Evolutionary conservation across 345 rosid genomes (phyloP), one percentile per base, ranked within the genome.

Genomic region (Abelmoschus esculentus): DNA sequence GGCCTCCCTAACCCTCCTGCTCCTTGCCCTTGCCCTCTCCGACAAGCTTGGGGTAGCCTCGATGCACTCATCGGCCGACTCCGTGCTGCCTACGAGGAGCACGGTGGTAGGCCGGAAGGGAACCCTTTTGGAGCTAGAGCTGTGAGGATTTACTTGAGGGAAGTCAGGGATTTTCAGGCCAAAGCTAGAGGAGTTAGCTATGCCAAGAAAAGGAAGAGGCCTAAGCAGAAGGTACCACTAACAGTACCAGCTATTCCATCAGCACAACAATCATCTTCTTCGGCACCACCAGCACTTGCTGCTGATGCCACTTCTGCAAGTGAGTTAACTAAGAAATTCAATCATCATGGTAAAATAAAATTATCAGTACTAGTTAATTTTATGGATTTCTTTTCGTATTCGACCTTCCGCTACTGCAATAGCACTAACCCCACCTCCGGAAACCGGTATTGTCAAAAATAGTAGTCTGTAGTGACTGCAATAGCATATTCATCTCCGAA

Each of bases 11-110:
- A 86, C 78, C 98, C 98, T 31, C 98, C 98, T 0, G 87, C 91
- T 3, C 96, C 96, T 7, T 93, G 98, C 68, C 90, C 91, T 7
- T 93, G 98, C 69, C 98, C 97, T 10, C 89, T 93, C 63, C 83
- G 89, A 2, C 98, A 93, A 68, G 98, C 98, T 2, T 92, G 98
- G 98, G 98, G 98, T 61, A 92, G 98, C 84, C 91, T 92, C 0
- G 98, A 90, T 36, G 96, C 98, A n/a, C 93, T 93, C 74, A 90
- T 93, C 36, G 98, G 97, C 9, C 88, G 98, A 40, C 96, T 93
- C 40, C 76, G 98, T n/a, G 97, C 98, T 5, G 98, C 98, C 5
- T 90, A 82, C 55, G 98, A 93, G 76, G 97, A 93, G 73, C 84
- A 90, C 65, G 98, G 98, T 7, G 90, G 97, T 22, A 77, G 83